Evolutionary conservation across 768 basidiomycete genomes (phyloP).

Genomic region (Lactarius psammicola): DNA sequence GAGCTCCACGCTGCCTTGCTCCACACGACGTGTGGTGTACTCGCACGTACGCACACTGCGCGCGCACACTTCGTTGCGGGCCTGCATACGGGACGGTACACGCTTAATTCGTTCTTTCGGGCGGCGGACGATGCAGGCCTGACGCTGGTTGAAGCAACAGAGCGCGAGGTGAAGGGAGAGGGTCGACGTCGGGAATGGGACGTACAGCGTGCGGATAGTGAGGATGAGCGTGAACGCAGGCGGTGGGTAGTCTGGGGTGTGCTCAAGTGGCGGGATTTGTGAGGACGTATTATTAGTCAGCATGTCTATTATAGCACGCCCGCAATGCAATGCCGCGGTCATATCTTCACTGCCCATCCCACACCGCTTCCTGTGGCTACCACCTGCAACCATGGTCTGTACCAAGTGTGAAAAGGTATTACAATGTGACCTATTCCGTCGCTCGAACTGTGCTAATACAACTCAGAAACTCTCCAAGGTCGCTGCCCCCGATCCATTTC

Average conservation of each 20-base stretch:
- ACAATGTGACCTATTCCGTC: not conserved
- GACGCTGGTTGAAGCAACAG: constrained; percentile 44
- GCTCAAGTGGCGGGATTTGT: constrained; percentile 21
- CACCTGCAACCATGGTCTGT: constrained; percentile 65
- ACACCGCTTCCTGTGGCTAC: no score
- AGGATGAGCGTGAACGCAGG: constrained; percentile 67
- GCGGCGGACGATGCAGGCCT: constrained; percentile 43
- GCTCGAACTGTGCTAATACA: constrained; percentile 31
- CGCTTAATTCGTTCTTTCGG: constrained; percentile 59
- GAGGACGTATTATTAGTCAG: constrained; percentile 1
- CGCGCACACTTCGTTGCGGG: constrained; percentile 69
- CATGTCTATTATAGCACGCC: not conserved
- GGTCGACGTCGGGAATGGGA: constrained; percentile 48
- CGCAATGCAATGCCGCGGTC: not conserved
- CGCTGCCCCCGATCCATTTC: constrained; percentile 87
- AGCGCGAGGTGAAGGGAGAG: constrained; percentile 47
- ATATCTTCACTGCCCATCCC: not conserved
- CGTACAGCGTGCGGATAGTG: constrained; percentile 47
- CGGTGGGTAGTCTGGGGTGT: constrained; percentile 70
- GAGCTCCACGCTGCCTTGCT: constrained; percentile 56
- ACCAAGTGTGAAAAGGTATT: constrained; percentile 76
- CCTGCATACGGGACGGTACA: constrained; percentile 73
- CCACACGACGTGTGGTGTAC: constrained; percentile 47
- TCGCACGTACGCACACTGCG: constrained; percentile 44
- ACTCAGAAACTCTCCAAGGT: constrained; percentile 84